These are phyloP conservation scores for Eimeria praecox DNA, from an alignment of 169 alveolate genomes.

Conservation along the genomic window DNA sequence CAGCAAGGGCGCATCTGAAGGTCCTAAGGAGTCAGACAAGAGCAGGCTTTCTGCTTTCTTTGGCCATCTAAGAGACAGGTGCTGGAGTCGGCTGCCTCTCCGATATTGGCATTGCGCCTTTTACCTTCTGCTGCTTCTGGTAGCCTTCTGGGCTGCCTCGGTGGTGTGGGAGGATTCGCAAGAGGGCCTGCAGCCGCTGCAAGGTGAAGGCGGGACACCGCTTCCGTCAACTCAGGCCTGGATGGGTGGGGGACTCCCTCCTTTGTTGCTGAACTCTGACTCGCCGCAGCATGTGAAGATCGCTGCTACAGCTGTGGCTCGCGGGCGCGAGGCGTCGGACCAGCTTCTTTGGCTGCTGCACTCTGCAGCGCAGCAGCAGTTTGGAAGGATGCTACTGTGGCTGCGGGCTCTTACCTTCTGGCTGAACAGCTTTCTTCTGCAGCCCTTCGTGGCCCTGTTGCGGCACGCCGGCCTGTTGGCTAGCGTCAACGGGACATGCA, in stretches of 20 bases:
- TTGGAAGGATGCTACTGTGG: conserved; percentile 14
- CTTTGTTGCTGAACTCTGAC: conserved; percentile 56
- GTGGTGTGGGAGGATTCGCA: conserved; percentile 58
- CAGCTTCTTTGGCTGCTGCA: conserved; percentile 60
- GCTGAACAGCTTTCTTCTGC: conserved; percentile 27
- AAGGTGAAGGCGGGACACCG: conserved; percentile 31
- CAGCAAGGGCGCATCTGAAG: neutral
- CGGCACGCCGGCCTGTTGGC: conserved; percentile 34
- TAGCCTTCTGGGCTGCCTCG: conserved; percentile 72
- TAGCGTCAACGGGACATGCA: conserved; percentile 57
- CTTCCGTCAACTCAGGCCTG: conserved; percentile 11
- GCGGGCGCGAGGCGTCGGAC: conserved; percentile 70
- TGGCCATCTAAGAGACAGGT: neutral
- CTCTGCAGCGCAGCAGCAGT: conserved; percentile 31
- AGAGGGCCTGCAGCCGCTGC: conserved; percentile 60
- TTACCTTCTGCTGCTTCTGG: conserved; percentile 44
- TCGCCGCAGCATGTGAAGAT: conserved; percentile 67
- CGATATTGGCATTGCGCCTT: conserved; percentile 73
- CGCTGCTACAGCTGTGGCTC: conserved; percentile 63
- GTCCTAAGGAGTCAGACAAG: neutral
- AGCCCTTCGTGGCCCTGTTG: conserved; percentile 11
- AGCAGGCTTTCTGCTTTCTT: neutral
- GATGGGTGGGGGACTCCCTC: conserved; percentile 37
- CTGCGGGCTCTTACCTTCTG: conserved; percentile 1
- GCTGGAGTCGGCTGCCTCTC: conserved; percentile 65